A percentile compares a stretch with the other conserved stretches of the same genome.
Conservation (phyloP, 805 yeast species). For the Yarrowia divulgata region DNA sequence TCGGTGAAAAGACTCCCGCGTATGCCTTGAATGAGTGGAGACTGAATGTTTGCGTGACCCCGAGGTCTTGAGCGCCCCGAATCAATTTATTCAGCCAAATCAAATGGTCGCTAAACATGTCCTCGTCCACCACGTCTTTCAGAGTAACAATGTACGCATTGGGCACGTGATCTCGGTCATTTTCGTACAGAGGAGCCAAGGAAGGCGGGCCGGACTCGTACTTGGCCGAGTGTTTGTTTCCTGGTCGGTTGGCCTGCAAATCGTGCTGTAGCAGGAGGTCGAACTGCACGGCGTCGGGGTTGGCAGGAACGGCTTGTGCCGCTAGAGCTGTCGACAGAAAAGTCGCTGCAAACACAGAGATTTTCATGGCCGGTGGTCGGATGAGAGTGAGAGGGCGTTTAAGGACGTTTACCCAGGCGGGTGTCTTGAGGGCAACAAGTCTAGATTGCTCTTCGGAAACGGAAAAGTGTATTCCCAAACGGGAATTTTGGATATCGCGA, state of each 20-base stretch:
- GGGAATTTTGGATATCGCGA: background rate
- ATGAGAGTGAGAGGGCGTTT: background rate
- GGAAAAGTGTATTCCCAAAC: slow-evolving; percentile 15
- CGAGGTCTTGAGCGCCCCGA: no score
- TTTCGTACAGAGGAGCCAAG: background rate
- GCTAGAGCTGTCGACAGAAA: background rate
- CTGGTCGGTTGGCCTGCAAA: background rate
- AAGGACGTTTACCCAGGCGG: no score
- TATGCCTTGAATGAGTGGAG: slow-evolving; percentile 66
- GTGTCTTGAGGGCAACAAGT: background rate
- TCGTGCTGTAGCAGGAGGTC: background rate
- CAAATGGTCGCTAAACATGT: background rate
- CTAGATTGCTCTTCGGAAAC: slow-evolving; percentile 1
- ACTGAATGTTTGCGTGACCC: background rate
- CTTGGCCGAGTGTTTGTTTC: background rate
- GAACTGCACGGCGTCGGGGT: background rate
- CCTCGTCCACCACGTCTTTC: background rate
- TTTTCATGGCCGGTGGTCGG: background rate
- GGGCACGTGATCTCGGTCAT: slow-evolving; percentile 17
- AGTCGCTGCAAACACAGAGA: background rate
- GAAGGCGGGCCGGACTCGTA: background rate
- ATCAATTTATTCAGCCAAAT: no score
- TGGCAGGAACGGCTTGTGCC: background rate
- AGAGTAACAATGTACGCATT: background rate
- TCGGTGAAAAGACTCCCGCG: slow-evolving; percentile 80